phyloP scores from a whole-genome alignment of 768 basidiomycete species.

The Psilocybe cyanescens region DNA sequence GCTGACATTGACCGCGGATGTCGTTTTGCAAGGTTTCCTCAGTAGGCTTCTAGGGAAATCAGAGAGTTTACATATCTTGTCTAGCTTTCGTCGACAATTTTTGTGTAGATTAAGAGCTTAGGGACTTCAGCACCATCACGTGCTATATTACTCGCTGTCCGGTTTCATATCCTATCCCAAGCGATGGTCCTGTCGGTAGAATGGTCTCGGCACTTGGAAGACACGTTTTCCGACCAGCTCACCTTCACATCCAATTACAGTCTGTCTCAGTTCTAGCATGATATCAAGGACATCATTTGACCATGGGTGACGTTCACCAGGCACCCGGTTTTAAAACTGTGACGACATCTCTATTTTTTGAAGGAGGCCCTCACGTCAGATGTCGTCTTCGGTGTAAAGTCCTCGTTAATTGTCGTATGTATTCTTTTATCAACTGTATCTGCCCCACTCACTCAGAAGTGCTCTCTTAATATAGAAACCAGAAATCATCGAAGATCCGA shows the following conservation, averaged over 20 bases:
- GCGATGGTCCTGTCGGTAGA: constrained; percentile 75
- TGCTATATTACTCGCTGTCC: constrained; percentile 27
- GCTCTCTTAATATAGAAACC: constrained; percentile 11
- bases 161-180: constrained; percentile 75
- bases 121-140: no score
- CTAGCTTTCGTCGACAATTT: no score
- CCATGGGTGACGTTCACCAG: constrained; percentile 34
- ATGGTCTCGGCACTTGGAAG: constrained; percentile 59
- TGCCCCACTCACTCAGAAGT: no score
- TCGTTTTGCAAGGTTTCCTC: no score
- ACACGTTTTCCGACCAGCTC: constrained; percentile 80
- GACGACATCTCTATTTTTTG: constrained; percentile 74
- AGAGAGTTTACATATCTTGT: no score
- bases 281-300: neutral
- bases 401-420: constrained; percentile 75
- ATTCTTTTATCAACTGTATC: neutral
- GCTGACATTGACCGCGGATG: no score
- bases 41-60: no score
- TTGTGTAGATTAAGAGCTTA: no score
- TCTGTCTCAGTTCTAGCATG: constrained; percentile 23
- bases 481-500: constrained; percentile 54
- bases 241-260: constrained; percentile 77
- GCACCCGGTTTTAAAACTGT: constrained; percentile 78
- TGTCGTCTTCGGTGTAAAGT: constrained; percentile 82
- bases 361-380: constrained; percentile 73